Base-by-base conservation (phyloP, 306 rosid genomes). In the Cyamopsis tetragonoloba region DNA sequence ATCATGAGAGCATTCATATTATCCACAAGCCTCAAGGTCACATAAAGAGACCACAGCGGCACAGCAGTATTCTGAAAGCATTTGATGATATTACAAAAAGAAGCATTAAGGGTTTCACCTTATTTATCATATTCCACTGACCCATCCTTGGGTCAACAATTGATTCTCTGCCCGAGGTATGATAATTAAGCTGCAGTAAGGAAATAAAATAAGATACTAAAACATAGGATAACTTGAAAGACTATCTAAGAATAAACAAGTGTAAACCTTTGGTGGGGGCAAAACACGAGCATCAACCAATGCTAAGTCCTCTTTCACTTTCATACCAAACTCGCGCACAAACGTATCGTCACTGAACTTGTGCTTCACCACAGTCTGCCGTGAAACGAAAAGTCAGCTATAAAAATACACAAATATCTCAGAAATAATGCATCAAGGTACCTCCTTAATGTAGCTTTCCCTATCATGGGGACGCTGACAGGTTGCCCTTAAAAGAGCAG, bases 51-150 rank as follows among this genome's bases (percentile, higher is more conserved):
- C n/a, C n/a, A n/a, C n/a, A n/a, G n/a, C n/a, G 20, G 18, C 30
- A 34, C 31, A 4, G 14, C n/a, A 22, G 41, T n/a, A 37, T n/a
- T 61, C 32, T 5, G 2, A 64, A 22, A 46, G 24, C 51, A 14
- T 4, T 6, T 22, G 8, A 39, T 4, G 26, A 2, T 11, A 5
- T 41, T 10, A 13, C 0, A 15, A 3, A 34, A 18, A 1, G 2
- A 34, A 3, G 3, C 15, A 60, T 31, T 31, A 34, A 37, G 8
- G 28, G 12, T 6, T 48, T 70, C 63, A 90, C 99, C 95, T 90
- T 88, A 4, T 82, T 49, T 0, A 86, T 93, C 97, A 90, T 93
- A 15, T 93, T 93, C 97, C 99, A 93, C 3, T 83, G 87, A 5
- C 97, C 99, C 88, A 85, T 81, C 6, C 3, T 8, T 0, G 99